Conservation (phyloP, 495 filamentous ascomycete species). For the Aspergillus kassunensis region DNA sequence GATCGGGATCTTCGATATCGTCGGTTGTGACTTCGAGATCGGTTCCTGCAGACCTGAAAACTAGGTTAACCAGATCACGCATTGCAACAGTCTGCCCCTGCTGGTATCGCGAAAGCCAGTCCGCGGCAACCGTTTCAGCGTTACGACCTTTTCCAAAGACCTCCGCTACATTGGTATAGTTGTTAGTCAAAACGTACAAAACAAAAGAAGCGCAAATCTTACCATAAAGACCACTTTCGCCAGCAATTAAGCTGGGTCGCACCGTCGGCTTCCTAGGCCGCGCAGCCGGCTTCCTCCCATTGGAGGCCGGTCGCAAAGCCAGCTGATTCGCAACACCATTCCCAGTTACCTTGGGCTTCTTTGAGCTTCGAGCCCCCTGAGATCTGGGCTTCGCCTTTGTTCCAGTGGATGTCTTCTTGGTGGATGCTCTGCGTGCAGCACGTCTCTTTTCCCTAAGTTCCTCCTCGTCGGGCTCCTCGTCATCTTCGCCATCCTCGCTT, state of each 20-base stretch:
- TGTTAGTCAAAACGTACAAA: conserved; percentile 14
- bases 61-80: conserved; percentile 82
- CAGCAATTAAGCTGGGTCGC: conserved; percentile 59
- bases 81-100: conserved; percentile 63
- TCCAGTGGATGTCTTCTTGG: conserved; percentile 61
- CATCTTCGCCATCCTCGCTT: conserved; percentile 43
- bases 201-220: conserved; percentile 21
- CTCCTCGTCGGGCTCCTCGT: conserved; percentile 60
- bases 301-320: conserved; percentile 46
- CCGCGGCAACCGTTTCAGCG: conserved; percentile 69
- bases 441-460: conserved; percentile 56
- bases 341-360: conserved; percentile 53
- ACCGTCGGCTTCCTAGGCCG: conserved; percentile 53
- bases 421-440: conserved; percentile 38
- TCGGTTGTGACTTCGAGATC: conserved; percentile 65
- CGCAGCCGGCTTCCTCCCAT: conserved; percentile 37
- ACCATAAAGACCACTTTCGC: conserved; percentile 76
- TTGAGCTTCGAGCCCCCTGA: conserved; percentile 27
- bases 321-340: conserved; percentile 54
- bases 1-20: conserved; percentile 83
- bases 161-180: conserved; percentile 52
- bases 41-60: conserved; percentile 79
- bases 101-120: conserved; percentile 75
- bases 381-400: conserved; percentile 27
- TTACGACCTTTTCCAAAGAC: conserved; percentile 70